phyloP scores from a whole-genome alignment of 1,139 yeast genomes.

The Scheffersomyces parashehatae region DNA sequence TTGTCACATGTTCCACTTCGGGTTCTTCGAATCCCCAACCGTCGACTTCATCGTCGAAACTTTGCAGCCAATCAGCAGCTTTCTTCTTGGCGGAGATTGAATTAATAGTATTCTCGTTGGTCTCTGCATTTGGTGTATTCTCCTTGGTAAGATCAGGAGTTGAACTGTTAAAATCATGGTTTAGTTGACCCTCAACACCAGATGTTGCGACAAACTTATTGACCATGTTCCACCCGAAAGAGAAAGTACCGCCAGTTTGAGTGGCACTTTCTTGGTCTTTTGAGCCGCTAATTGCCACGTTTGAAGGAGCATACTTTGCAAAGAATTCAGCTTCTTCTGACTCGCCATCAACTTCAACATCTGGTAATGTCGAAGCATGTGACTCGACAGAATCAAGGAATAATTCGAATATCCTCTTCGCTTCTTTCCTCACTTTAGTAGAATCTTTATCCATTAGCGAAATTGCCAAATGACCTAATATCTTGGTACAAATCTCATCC shows the following conservation, averaged over 20 bases:
- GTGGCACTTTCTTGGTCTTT: slow-evolving; percentile 1
- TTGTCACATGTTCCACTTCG: background rate
- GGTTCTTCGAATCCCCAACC: slow-evolving; percentile 34
- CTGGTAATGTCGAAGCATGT: slow-evolving; percentile 60
- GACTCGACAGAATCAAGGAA: slow-evolving; percentile 65
- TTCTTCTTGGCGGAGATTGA: slow-evolving; percentile 9
- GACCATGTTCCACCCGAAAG: slow-evolving; percentile 41
- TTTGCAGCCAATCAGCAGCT: slow-evolving; percentile 8
- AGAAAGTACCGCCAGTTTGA: slow-evolving; percentile 11
- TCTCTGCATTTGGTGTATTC: slow-evolving; percentile 21
- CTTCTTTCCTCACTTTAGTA: slow-evolving; percentile 66
- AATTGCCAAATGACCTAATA: slow-evolving; percentile 85
- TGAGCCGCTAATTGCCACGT: slow-evolving; percentile 1
- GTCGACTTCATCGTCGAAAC: slow-evolving; percentile 18
- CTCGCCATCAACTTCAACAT: slow-evolving; percentile 45
- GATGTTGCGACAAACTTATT: slow-evolving; percentile 37
- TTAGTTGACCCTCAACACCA: slow-evolving; percentile 34
- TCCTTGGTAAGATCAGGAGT: slow-evolving; percentile 42
- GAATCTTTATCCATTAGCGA: slow-evolving; percentile 74
- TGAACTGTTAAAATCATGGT: slow-evolving; percentile 37
- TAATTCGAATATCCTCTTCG: slow-evolving; percentile 62
- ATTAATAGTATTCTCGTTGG: slow-evolving; percentile 4
- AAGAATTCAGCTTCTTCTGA: slow-evolving; percentile 31
- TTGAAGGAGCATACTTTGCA: slow-evolving; percentile 25
- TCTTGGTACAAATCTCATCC: slow-evolving; percentile 75